Conservation (phyloP, 441 rosid genomes). For the Erodium moschatum region DNA sequence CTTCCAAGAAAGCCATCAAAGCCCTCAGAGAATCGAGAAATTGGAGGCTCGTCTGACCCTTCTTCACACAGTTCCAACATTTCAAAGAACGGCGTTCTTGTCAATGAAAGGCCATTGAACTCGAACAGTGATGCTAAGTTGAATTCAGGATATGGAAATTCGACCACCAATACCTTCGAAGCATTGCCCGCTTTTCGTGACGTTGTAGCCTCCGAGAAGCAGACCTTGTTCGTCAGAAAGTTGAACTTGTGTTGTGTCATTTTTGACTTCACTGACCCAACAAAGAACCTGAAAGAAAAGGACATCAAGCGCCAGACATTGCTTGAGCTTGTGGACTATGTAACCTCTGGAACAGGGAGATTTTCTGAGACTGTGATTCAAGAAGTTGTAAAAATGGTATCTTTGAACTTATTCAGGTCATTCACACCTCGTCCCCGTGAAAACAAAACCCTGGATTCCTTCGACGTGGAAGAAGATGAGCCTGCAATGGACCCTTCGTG, state of each 20-base stretch:
- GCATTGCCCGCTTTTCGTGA: conserved; percentile 61
- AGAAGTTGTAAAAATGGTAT: conserved; percentile 51
- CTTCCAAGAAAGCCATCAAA: no score
- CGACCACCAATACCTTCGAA: no score
- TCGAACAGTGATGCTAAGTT: no score
- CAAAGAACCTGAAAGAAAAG: conserved; percentile 60
- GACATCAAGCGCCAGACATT: conserved; percentile 68
- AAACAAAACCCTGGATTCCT: conserved; percentile 48
- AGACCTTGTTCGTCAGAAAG: conserved; percentile 48
- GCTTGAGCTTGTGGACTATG: conserved; percentile 67
- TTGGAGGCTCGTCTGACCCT: no score
- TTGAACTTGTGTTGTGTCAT: conserved; percentile 44
- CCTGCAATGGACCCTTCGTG: conserved; percentile 67
- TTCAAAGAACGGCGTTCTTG: no score
- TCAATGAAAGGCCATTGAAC: no score
- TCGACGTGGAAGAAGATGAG: conserved; percentile 61
- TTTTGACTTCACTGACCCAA: conserved; percentile 58
- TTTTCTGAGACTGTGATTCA: conserved; percentile 47
- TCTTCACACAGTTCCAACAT: no score
- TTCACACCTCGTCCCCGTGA: conserved; percentile 53
- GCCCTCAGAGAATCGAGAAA: no score
- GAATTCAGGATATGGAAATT: no score
- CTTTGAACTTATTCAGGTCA: conserved; percentile 48
- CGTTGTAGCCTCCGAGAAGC: conserved; percentile 66
- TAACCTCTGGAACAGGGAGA: conserved; percentile 57